Conservation (phyloP, 257 asterid genomes). For the Gynochthodes officinalis region DNA sequence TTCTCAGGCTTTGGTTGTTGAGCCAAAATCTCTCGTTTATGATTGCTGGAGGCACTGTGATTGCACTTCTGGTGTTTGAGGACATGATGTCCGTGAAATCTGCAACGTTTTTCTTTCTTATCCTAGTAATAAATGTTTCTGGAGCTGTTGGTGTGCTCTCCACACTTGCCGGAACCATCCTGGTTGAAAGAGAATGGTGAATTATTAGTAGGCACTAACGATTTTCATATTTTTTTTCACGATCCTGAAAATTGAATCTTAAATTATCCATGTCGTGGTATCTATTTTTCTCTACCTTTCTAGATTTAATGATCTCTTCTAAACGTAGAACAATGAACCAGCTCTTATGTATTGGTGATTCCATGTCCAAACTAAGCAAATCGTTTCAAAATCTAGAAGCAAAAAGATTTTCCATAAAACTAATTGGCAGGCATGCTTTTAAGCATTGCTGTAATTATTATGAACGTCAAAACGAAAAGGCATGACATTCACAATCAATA, state of each 20-base stretch:
- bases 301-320: no score
- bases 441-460: no score
- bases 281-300: no score
- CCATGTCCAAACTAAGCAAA: no score
- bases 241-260: no score
- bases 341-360: no score
- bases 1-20: slow-evolving; percentile 63
- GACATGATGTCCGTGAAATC: slow-evolving; percentile 38
- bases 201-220: neutral
- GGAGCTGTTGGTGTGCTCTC: slow-evolving; percentile 88
- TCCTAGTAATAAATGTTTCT: slow-evolving; percentile 52
- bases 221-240: neutral
- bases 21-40: slow-evolving; percentile 70
- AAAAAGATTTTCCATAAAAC: no score
- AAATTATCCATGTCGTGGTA: no score
- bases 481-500: neutral
- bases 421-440: neutral
- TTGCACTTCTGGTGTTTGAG: slow-evolving; percentile 50
- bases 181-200: slow-evolving; percentile 96
- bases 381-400: no score
- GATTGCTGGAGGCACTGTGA: slow-evolving; percentile 77
- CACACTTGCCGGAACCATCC: slow-evolving; percentile 85
- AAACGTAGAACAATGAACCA: no score
- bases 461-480: neutral
- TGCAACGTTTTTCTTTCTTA: slow-evolving; percentile 40